Evolutionary conservation across 768 basidiomycete species (phyloP), one percentile per base, ranked within the genome.

Genomic region (Lactifluus subvellereus): DNA sequence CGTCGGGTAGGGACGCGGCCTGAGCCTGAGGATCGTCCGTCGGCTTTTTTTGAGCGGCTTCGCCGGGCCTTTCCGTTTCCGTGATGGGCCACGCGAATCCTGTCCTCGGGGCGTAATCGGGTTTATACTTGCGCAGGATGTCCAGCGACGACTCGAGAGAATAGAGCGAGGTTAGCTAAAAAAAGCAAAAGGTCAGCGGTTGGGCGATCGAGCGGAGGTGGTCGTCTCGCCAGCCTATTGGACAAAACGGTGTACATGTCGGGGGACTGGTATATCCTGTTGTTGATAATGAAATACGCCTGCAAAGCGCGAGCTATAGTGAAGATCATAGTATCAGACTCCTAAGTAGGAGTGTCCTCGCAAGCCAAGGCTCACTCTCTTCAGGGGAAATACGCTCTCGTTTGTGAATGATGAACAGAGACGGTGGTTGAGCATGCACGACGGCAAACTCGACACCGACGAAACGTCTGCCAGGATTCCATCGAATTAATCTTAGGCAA

Each of bases 361-460:
- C 3, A 16, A 22, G 48, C 70, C 27, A 18, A 0, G 11, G 10
- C 82, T 65, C 55, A 91, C 93, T 88, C 82, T 93, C 85, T 27
- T 90, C 86, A 2, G 90, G 90, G 6, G 89, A 91, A 56, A 90
- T 67, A 40, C 94, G 81, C 65, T 94, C 88, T 64, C 91, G 83
- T 74, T 94, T 95, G 72, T 95, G 93, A 47, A 96, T 89, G 66
- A 96, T 81, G 74, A 94, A 96, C 60, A 94, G 78, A 37, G 85
- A 80, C 1, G 94, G 94, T 9, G 91, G 86, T 57, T 86, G 78
- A 2, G 89, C 81, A 69, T 92, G 88, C 3, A 88, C 89, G 57
- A 96, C 79, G 13, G 88, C 88, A 67, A 94, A 96, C 73, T 96
- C 92, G 59, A 91, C 77, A 45, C 94, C 94, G 45, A 83, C 87